Evolutionary conservation across 2,329 filamentous ascomycete genomes (phyloP), one percentile per base, ranked within the genome.

Genomic region (Venturia oleaginea): DNA sequence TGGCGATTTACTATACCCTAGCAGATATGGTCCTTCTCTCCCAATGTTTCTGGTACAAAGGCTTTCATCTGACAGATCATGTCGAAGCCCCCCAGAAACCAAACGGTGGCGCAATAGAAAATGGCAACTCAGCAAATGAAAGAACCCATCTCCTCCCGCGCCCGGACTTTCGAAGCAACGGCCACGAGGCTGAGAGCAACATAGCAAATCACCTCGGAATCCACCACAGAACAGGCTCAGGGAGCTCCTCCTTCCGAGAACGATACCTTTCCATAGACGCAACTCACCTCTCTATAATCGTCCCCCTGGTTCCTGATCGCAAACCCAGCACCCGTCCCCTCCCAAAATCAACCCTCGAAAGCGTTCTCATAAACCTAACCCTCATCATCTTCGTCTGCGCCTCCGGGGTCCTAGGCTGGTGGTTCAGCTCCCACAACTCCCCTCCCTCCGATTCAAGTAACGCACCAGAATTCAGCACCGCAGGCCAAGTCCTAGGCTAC

Each of bases 31-130:
- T 97, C 1, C 81, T 99, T 1, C 80, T 97, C 0, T 83, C 81
- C 0, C 94, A 99, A 77, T 96, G 91, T 76, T 96, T 97, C 79
- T 97, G 96, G 79, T 99, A 99, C 76, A 86, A 90, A 62, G 92
- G 92, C 3, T 94, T 96, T 68, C 76, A 74, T 1, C 67, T 79
- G 10, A 71, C 67, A 11, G 77, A 78, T n/a, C 69, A 72, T 34
- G 68, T 66, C 42, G 72, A 68, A 32, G 67, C 46, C 3, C 19
- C n/a, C 22, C 22, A 30, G 19, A 17, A 67, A 7, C 55, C 51
- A n/a, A 65, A 67, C 3, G 61, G 59, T 19, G 68, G 67, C 24
- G 68, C 71, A 15, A 70, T 71, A 3, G 67, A 69, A 8, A 67
- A 38, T 66, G 38, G 27, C 11, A 27, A 19, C 15, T 8, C 77